Conservation (phyloP, 306 rosid genomes). For the Rosa chinensis region DNA sequence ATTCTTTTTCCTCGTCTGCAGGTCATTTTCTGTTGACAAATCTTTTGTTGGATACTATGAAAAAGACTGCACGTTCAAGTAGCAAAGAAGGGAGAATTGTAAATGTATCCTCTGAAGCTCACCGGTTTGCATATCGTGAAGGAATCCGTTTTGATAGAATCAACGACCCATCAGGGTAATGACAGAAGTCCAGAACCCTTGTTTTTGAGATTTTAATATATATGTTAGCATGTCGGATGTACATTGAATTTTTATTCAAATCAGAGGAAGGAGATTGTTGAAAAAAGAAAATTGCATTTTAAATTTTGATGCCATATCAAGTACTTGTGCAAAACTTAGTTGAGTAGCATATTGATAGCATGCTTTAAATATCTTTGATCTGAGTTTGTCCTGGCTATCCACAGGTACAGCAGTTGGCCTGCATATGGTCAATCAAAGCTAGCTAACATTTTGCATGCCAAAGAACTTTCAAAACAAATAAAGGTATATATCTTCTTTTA, state of each 20-base stretch:
- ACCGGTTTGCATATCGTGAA: slow-evolving; percentile 52
- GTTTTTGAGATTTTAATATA: background rate
- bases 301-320: background rate
- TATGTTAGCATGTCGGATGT: background rate
- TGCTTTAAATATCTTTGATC: background rate
- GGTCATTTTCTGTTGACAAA: slow-evolving; percentile 76
- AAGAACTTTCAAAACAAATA: slow-evolving; percentile 62
- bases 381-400: slow-evolving; percentile 1
- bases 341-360: background rate
- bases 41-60: slow-evolving; percentile 80
- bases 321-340: background rate
- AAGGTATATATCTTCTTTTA: slow-evolving; percentile 48
- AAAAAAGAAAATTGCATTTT: no score
- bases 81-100: slow-evolving; percentile 72
- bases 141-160: slow-evolving; percentile 64
- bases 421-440: slow-evolving; percentile 98
- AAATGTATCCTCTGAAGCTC: slow-evolving; percentile 71
- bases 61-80: slow-evolving; percentile 58
- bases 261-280: no score
- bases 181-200: background rate
- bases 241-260: no score
- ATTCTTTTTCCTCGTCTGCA: slow-evolving; percentile 31
- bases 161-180: slow-evolving; percentile 63
- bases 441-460: slow-evolving; percentile 83
- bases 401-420: slow-evolving; percentile 59